Evolutionary conservation across 2,329 filamentous ascomycete genomes (phyloP).

Genomic region (Beauveria pseudobassiana): DNA sequence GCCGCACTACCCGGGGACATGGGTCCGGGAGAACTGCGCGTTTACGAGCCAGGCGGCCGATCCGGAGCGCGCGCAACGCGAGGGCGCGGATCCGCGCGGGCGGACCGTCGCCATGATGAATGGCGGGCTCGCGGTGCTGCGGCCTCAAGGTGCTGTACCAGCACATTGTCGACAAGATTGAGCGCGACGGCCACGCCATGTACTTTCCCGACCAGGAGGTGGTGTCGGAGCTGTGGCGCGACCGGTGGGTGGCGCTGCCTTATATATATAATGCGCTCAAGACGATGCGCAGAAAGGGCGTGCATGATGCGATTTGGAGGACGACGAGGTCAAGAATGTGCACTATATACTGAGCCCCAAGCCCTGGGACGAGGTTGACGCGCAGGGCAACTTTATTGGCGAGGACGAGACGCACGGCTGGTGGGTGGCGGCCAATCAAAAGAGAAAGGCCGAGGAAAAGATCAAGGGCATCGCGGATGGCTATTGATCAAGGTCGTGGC

Average conservation of each 20-base stretch:
- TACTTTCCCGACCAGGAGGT: slow-evolving; percentile 55
- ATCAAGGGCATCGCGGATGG: slow-evolving; percentile 28
- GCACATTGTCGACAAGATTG: slow-evolving; percentile 45
- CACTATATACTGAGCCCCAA: slow-evolving; percentile 56
- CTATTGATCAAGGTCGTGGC: slow-evolving; percentile 7
- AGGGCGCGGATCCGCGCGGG: slow-evolving; percentile 34
- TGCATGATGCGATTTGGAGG: slow-evolving; percentile 51
- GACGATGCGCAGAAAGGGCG: slow-evolving; percentile 45
- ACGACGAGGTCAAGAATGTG: slow-evolving; percentile 51
- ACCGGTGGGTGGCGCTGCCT: slow-evolving; percentile 50
- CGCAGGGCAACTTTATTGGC: slow-evolving; percentile 34
- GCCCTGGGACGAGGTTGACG: slow-evolving; percentile 49
- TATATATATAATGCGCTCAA: slow-evolving; percentile 58
- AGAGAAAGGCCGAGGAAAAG: slow-evolving; percentile 35
- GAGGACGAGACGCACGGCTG: slow-evolving; percentile 44
- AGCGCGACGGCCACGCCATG: slow-evolving; percentile 37
- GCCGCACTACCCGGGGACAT: slow-evolving; percentile 69
- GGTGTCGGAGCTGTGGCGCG: slow-evolving; percentile 46
- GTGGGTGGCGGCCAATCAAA: slow-evolving; percentile 45
- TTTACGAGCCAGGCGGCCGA: slow-evolving; percentile 46
- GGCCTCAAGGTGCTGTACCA: slow-evolving; percentile 40
- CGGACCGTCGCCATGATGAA: slow-evolving; percentile 44
- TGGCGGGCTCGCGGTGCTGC: slow-evolving; percentile 50
- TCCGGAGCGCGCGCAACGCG: slow-evolving; percentile 39
- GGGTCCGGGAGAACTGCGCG: slow-evolving; percentile 51